Evolutionary conservation across 2,329 filamentous ascomycete genomes (phyloP).

Genomic region (Hirsutella thompsonii): DNA sequence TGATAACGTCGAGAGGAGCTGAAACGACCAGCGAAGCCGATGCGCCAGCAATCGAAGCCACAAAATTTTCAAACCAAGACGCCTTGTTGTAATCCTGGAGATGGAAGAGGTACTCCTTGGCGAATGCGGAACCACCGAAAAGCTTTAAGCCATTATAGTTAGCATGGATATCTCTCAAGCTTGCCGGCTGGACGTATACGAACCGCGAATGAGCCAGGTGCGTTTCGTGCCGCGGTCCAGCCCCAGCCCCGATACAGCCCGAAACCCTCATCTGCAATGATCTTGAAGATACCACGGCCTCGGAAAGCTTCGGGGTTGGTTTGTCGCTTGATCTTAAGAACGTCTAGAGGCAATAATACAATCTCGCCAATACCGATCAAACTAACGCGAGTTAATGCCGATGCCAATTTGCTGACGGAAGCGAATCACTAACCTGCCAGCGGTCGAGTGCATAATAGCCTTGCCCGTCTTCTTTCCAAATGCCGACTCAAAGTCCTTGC

Average conservation of each 20-base stretch:
- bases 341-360: slow-evolving; percentile 84
- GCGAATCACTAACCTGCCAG: slow-evolving; percentile 53
- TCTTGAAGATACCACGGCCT: slow-evolving; percentile 79
- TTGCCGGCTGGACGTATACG: slow-evolving; percentile 33
- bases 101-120: slow-evolving; percentile 90
- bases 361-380: slow-evolving; percentile 97
- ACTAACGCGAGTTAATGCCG: slow-evolving; percentile 27
- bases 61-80: slow-evolving; percentile 89
- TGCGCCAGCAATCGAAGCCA: slow-evolving; percentile 90
- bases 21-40: slow-evolving; percentile 92
- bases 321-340: slow-evolving; percentile 98
- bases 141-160: slow-evolving; percentile 39
- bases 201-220: slow-evolving; percentile 84
- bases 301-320: slow-evolving; percentile 98
- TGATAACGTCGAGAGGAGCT: slow-evolving; percentile 94
- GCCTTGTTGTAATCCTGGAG: slow-evolving; percentile 93
- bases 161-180: not conserved
- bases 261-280: slow-evolving; percentile 88
- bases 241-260: slow-evolving; percentile 92
- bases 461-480: slow-evolving; percentile 98
- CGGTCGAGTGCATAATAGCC: slow-evolving; percentile 94
- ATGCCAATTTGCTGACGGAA: not conserved
- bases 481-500: slow-evolving; percentile 68
- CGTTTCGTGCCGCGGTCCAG: slow-evolving; percentile 95
- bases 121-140: slow-evolving; percentile 92